Evolutionary conservation across 2,329 filamentous ascomycete species (phyloP), one percentile per base, ranked within the genome.

Genomic region (Knufia petricola): DNA sequence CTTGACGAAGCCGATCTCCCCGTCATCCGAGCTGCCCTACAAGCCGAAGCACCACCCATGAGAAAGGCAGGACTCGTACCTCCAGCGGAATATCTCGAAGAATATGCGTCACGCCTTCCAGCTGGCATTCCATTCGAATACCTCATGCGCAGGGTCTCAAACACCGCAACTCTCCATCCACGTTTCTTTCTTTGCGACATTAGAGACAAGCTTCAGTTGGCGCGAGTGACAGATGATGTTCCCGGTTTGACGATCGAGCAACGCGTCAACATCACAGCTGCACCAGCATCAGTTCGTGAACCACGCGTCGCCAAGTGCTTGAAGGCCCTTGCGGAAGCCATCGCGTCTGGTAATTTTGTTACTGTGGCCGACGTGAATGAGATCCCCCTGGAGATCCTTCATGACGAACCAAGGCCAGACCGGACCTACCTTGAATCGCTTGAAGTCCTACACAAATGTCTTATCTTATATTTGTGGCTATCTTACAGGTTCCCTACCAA

Each of bases 391-490:
- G 83, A 89, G 54, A 64, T 84, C 2, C 74, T 96, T 2, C 86
- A 95, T 52, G 51, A 69, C 21, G 59, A 67, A 0, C 63, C 72
- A 1, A 68, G 66, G 0, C 63, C 63, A 1, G 63, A 65, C 12
- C 67, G 74, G 46, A 63, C 70, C 0, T 86, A 87, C 56, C 72
- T 98, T 9, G 69, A 71, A 48, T 67, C 72, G 7, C 71, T 96
- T 17, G 92, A 98, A 64, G 64, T 70, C 2, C 73, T 98, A 13
- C 92, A 98, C 68, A 85, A 86, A 59, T 74, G 79, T 23, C 70
- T 98, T 31, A 87, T 90, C 38, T 70, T 89, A 40, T 98, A 96
- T 62, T 74, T 94, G 1, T 98, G 92, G 92, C 73, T 98, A 13
- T 90, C 85, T 58, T 96, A 90, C 66, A 82, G 90, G 4, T 94